phyloP scores from a whole-genome alignment of 139 green algal genomes.

The Pleodorina starrii region DNA sequence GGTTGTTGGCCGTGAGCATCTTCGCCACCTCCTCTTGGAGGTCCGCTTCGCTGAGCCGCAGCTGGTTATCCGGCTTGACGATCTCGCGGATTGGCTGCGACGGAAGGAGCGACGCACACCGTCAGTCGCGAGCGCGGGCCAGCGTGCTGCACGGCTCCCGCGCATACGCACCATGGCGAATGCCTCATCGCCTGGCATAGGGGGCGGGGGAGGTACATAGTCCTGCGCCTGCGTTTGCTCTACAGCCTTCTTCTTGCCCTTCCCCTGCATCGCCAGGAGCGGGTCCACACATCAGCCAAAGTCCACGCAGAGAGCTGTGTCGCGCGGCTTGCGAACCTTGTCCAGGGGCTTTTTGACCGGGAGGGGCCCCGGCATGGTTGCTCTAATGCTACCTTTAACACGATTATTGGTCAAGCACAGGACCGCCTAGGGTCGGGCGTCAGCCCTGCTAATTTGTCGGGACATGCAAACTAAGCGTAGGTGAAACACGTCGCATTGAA shows the following conservation, averaged over 20 bases:
- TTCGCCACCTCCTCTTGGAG: slow-evolving; percentile 90
- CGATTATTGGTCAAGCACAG: background rate
- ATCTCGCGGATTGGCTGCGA: slow-evolving; percentile 81
- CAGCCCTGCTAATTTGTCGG: slow-evolving; percentile 1
- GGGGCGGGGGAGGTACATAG: slow-evolving; percentile 63
- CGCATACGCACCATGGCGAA: slow-evolving; percentile 68
- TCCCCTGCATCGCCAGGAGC: slow-evolving; percentile 44
- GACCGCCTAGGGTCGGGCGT: background rate
- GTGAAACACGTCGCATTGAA: background rate
- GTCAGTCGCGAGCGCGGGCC: background rate
- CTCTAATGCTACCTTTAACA: background rate
- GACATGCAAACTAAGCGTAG: background rate
- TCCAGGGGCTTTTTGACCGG: slow-evolving; percentile 12
- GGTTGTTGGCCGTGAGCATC: slow-evolving; percentile 91
- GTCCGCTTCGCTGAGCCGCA: slow-evolving; percentile 81
- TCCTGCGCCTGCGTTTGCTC: slow-evolving; percentile 44
- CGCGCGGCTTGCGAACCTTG: background rate
- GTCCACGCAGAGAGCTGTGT: background rate
- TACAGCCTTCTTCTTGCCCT: slow-evolving; percentile 62
- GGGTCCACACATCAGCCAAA: background rate
- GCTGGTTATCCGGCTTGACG: slow-evolving; percentile 83
- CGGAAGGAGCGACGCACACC: background rate
- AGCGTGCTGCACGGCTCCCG: background rate
- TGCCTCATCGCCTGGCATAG: slow-evolving; percentile 71
- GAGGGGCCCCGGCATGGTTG: background rate